phyloP scores from a whole-genome alignment of 2,329 filamentous ascomycete species.

The Aspergillus melleus region DNA sequence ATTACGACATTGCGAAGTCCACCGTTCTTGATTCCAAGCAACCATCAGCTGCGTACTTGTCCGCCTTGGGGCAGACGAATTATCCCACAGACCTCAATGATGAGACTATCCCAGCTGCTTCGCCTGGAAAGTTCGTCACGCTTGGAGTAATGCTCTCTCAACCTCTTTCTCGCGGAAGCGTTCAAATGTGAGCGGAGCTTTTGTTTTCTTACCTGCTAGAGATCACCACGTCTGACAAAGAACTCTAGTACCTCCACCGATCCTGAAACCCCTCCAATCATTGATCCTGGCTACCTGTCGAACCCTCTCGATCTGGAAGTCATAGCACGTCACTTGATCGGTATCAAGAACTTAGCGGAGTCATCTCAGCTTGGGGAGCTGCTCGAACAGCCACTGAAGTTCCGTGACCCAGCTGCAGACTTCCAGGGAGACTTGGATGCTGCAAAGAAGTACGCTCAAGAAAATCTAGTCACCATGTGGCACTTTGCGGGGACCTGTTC shows the following conservation, averaged over 20 bases:
- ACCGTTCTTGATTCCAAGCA: conserved; percentile 8
- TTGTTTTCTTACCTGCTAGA: conserved; percentile 1
- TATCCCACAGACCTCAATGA: conserved; percentile 11
- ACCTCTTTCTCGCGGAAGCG: conserved; percentile 9
- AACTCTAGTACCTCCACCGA: conserved; percentile 1
- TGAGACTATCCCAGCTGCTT: conserved; percentile 7
- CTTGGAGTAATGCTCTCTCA: conserved; percentile 12
- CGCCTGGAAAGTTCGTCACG: conserved; percentile 9
- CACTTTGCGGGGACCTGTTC: conserved; percentile 9
- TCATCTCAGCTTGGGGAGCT: conserved; percentile 8
- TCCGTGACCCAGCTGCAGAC: conserved; percentile 5
- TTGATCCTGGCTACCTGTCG: conserved; percentile 7
- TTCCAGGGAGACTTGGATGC: conserved; percentile 9
- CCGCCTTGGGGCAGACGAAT: conserved; percentile 10
- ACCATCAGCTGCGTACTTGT: conserved; percentile 10
- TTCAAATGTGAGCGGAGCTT: conserved; percentile 6
- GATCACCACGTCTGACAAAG: conserved; percentile 5
- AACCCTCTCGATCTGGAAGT: conserved; percentile 9
- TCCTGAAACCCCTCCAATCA: conserved; percentile 4
- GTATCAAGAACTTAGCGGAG: conserved; percentile 5
- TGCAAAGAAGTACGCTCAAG: conserved; percentile 6
- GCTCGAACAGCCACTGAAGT: conserved; percentile 19
- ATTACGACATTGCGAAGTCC: conserved; percentile 4
- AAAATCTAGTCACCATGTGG: conserved; percentile 10
- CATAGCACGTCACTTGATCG: conserved; percentile 4